These are phyloP conservation scores for Beta lomatogona DNA, from an alignment of 179 eudicot species.

Conservation along the genomic window DNA sequence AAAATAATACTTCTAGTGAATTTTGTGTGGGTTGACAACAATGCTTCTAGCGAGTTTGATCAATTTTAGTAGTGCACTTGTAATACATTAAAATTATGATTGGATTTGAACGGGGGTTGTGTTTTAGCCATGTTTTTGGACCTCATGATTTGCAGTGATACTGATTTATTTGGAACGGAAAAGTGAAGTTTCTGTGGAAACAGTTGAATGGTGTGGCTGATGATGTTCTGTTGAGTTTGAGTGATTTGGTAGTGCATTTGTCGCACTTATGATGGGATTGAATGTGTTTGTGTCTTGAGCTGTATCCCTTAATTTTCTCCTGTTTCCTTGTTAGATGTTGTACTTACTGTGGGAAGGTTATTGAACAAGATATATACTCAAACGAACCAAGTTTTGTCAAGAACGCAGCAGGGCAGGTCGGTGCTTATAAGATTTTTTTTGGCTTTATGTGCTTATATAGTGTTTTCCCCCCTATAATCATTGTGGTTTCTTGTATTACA, in stretches of 20 bases:
- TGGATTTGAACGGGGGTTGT: neutral
- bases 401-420: conserved; percentile 61
- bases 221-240: neutral
- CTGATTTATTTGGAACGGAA: neutral
- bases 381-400: conserved; percentile 54
- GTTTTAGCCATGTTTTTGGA: neutral
- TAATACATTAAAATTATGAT: neutral
- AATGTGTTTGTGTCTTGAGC: neutral
- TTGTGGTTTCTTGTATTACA: conserved; percentile 29
- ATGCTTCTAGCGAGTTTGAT: neutral
- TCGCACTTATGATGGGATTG: neutral
- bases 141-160: neutral
- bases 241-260: neutral
- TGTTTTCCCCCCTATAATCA: neutral
- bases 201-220: neutral
- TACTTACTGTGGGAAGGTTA: conserved; percentile 56
- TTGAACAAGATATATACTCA: conserved; percentile 49
- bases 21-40: no score
- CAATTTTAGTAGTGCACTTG: neutral
- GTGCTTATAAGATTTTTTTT: conserved; percentile 9
- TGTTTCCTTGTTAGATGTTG: conserved; percentile 54
- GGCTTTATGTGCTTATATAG: neutral
- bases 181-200: neutral
- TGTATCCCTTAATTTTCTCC: neutral
- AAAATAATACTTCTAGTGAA: no score